Evolutionary conservation across 2,329 filamentous ascomycete genomes (phyloP).

Genomic region (Ophiostoma sp.): DNA sequence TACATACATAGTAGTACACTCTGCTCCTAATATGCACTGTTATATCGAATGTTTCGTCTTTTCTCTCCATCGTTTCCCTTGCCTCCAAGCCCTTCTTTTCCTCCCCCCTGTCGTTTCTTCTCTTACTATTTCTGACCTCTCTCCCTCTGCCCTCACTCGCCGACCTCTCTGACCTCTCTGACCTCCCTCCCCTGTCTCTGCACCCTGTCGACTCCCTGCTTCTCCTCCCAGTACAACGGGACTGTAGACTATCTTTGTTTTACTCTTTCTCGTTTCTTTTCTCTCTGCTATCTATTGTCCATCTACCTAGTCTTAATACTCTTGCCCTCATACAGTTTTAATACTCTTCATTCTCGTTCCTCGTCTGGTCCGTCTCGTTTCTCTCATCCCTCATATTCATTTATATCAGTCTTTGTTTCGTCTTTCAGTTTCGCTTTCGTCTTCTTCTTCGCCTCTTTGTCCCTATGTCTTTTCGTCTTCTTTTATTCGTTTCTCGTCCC

Average conservation of each 20-base stretch:
- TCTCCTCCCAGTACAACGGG: conserved; percentile 9
- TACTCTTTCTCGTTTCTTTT: background rate
- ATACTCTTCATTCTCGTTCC: background rate
- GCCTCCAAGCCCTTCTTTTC: background rate
- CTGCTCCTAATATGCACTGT: background rate
- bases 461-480: background rate
- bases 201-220: background rate
- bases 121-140: conserved; percentile 9
- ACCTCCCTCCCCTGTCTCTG: background rate
- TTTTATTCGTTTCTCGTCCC: background rate
- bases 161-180: background rate
- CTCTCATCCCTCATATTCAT: background rate
- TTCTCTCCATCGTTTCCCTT: background rate
- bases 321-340: background rate
- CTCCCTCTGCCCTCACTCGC: background rate
- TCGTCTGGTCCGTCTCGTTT: background rate
- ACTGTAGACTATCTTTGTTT: background rate
- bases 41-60: background rate
- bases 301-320: background rate
- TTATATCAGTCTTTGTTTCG: background rate
- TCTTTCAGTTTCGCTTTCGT: background rate
- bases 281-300: background rate
- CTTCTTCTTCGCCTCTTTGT: background rate
- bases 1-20: background rate
- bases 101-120: background rate